These are phyloP conservation scores for Tardiomyces depauwii DNA, from an alignment of 1,139 yeast genomes.

Conservation along the genomic window DNA sequence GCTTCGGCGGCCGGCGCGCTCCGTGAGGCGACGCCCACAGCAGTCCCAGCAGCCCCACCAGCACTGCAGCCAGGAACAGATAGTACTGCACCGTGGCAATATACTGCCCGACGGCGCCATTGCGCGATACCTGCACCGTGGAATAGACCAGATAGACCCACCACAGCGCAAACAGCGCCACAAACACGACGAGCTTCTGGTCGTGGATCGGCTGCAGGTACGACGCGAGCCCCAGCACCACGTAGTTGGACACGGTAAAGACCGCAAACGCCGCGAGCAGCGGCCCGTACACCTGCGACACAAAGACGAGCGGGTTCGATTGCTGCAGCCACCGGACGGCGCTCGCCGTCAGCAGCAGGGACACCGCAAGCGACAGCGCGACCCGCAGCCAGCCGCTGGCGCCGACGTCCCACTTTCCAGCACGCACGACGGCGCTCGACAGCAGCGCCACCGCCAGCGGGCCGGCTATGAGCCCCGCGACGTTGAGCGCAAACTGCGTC, in stretches of 20 bases:
- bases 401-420: conserved; percentile 37
- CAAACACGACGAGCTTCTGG: conserved; percentile 56
- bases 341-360: conserved; percentile 30
- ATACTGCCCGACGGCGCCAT: conserved; percentile 52
- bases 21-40: background rate
- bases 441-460: conserved; percentile 45
- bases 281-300: conserved; percentile 43
- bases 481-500: conserved; percentile 35
- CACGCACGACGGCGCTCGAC: conserved; percentile 35
- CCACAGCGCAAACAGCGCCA: conserved; percentile 42
- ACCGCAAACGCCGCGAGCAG: conserved; percentile 34
- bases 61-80: conserved; percentile 39
- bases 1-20: too few relatives aligned
- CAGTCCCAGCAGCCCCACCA: conserved; percentile 42
- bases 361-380: conserved; percentile 41
- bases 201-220: conserved; percentile 51
- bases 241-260: conserved; percentile 45
- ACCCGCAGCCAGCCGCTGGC: conserved; percentile 40
- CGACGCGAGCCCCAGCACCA: conserved; percentile 41
- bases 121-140: conserved; percentile 36
- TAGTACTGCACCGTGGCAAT: conserved; percentile 39
- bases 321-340: conserved; percentile 28
- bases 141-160: conserved; percentile 47
- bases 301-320: conserved; percentile 47
- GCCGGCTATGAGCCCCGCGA: conserved; percentile 38